phyloP scores from a whole-genome alignment of 208 protist genomes.

The Crithidia bombi region DNA sequence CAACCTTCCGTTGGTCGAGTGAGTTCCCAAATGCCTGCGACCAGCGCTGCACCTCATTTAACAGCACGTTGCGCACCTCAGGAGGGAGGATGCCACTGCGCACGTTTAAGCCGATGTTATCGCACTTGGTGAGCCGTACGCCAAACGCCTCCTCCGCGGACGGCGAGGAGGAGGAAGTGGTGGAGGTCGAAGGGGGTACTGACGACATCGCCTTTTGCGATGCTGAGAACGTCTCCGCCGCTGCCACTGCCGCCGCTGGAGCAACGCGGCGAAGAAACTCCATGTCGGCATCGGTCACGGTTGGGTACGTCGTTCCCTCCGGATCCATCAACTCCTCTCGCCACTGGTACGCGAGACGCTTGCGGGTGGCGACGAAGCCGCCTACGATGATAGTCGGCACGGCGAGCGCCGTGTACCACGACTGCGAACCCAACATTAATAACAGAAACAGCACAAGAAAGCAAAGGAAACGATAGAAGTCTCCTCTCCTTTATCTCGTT shows the following conservation, averaged over 20 bases:
- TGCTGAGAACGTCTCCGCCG: constrained; percentile 1
- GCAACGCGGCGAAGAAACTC: constrained; percentile 63
- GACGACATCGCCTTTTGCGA: background rate
- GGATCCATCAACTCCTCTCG: constrained; percentile 85
- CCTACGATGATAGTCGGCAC: constrained; percentile 59
- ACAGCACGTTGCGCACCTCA: constrained; percentile 49
- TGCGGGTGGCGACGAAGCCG: constrained; percentile 79
- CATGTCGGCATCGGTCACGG: constrained; percentile 71
- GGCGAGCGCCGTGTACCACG: constrained; percentile 72
- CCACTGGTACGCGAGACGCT: constrained; percentile 86
- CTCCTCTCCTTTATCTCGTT: background rate
- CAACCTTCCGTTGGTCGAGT: constrained; percentile 62
- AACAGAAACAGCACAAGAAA: background rate
- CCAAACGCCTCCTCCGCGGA: constrained; percentile 20
- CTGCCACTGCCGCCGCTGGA: constrained; percentile 24
- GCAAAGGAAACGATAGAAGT: background rate
- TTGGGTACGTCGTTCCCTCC: constrained; percentile 54
- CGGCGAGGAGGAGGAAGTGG: no score
- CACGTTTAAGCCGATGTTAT: constrained; percentile 76
- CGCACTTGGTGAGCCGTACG: constrained; percentile 35
- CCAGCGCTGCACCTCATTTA: constrained; percentile 72
- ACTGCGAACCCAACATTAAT: constrained; percentile 83
- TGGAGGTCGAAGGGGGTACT: background rate
- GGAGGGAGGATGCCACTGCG: constrained; percentile 33
- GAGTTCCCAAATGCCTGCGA: constrained; percentile 49